phyloP scores from a whole-genome alignment of 1,139 yeast species.

The Diutina scorzettiae region DNA sequence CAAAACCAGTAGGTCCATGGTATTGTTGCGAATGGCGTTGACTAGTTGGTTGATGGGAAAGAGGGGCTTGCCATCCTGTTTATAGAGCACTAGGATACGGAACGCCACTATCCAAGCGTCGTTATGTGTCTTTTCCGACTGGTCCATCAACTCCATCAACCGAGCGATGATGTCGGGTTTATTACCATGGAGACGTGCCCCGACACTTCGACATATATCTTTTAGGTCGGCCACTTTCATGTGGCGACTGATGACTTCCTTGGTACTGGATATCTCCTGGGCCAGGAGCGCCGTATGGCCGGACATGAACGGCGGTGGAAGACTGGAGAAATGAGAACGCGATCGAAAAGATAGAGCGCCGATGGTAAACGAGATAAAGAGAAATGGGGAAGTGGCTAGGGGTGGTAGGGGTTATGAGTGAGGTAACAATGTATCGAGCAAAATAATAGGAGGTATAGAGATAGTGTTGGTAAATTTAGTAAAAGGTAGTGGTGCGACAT shows the following conservation, averaged over 20 bases:
- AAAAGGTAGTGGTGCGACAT: too few species aligned
- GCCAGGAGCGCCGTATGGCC: neutral
- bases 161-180: slow-evolving; percentile 41
- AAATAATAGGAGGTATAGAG: too few species aligned
- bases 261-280: neutral
- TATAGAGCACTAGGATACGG: slow-evolving; percentile 28
- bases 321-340: neutral
- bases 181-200: slow-evolving; percentile 34
- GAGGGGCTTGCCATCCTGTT: slow-evolving; percentile 20
- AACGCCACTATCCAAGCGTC: slow-evolving; percentile 23
- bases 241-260: slow-evolving; percentile 15
- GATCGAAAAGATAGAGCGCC: too few species aligned
- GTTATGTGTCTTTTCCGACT: slow-evolving; percentile 5
- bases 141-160: slow-evolving; percentile 24
- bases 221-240: slow-evolving; percentile 24
- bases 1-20: neutral
- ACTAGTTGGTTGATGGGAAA: slow-evolving; percentile 26
- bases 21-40: slow-evolving; percentile 11
- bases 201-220: slow-evolving; percentile 32
- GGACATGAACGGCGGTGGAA: neutral
- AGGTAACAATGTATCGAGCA: too few species aligned
- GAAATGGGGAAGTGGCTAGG: too few species aligned
- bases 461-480: too few species aligned
- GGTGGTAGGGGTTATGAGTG: too few species aligned
- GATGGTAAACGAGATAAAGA: too few species aligned